Base-by-base conservation (phyloP, 1,284 basidiomycete species). In the Trametes sp. region DNA sequence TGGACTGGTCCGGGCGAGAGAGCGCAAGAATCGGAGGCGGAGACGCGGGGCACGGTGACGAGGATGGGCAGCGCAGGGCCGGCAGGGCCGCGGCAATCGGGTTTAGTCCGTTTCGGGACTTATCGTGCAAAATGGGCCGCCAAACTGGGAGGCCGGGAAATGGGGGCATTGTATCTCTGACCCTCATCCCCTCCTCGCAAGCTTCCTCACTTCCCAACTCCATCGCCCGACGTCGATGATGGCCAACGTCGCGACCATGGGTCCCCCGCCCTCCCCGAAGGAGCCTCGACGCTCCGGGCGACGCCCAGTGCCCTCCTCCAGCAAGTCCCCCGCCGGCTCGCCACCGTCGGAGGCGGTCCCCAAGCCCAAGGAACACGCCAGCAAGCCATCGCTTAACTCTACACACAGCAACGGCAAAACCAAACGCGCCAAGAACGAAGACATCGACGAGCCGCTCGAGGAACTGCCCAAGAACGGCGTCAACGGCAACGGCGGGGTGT, bases 251-350 rank as follows among this genome's bases (percentile, higher is more conserved):
- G 72, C 74, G 45, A 69, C 72, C 46, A 92, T 92, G 90, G 88
- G 88, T 59, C 89, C 89, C 26, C 88, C 88, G n/a, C 82, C 87
- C 55, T 89, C 89, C 63, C 89, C 88, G 28, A 81, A 88, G 71
- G 90, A 92, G 77, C 88, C 88, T 57, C 82, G 90, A 69, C 88
- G 90, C 67, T 92, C 90, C 67, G 87, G 87, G 42, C 81, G 90
- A 68, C 89, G 89, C 57, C 87, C 88, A 66, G 84, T 81, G 19
- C 87, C 86, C 61, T 87, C 88, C 54, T 83, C 87, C 35, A 87
- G 84, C 74, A 90, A 90, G 76, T 92, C 91, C 41, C 89, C 90
- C 70, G 88, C 67, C 48, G 74, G 90, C 75, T 91, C 90, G n/a
- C 76, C 83, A 71, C 75, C 81, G 75, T 76, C 86, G 72, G 86